These are phyloP conservation scores for Didymella sp. DNA, from an alignment of 2,329 filamentous ascomycete species.

Conservation along the genomic window DNA sequence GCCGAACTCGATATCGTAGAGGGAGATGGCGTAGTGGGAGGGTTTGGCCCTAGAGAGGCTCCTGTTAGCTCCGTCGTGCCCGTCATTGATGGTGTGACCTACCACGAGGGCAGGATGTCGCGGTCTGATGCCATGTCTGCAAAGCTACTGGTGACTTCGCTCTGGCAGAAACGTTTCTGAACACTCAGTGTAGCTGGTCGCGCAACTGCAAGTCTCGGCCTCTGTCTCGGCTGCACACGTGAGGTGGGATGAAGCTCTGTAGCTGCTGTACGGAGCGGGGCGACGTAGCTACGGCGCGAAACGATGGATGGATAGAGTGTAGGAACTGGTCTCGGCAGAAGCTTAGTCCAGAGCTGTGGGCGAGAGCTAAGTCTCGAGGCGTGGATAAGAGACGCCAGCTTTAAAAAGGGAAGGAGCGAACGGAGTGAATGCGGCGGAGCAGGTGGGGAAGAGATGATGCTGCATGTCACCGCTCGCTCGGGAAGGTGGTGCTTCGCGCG, in stretches of 20 bases:
- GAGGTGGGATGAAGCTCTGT: conserved; percentile 28
- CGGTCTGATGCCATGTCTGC: conserved; percentile 55
- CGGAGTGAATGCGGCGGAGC: conserved; percentile 5
- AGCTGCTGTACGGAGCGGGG: conserved; percentile 23
- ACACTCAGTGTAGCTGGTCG: conserved; percentile 20
- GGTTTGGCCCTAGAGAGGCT: conserved; percentile 70
- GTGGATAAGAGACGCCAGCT: conserved; percentile 42
- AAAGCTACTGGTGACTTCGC: conserved; percentile 41
- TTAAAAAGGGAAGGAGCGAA: conserved; percentile 26
- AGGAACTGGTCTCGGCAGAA: conserved; percentile 21
- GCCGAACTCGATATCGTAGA: conserved; percentile 77
- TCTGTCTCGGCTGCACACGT: conserved; percentile 25
- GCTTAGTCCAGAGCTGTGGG: conserved; percentile 34
- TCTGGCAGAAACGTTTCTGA: conserved; percentile 43
- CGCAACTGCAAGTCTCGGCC: conserved; percentile 26
- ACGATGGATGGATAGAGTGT: conserved; percentile 8
- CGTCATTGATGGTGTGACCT: conserved; percentile 33
- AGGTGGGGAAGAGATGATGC: conserved; percentile 13
- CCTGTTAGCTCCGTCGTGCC: conserved; percentile 26
- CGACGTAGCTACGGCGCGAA: conserved; percentile 14
- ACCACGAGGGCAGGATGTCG: conserved; percentile 56
- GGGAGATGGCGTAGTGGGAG: conserved; percentile 81
- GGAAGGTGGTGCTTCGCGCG: conserved; percentile 13
- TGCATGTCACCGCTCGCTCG: conserved; percentile 13
- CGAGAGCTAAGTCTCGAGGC: conserved; percentile 48